Evolutionary conservation across 164 flowering plant genomes (phyloP), one percentile per base, ranked within the genome.

Genomic region (Buxus sempervirens): DNA sequence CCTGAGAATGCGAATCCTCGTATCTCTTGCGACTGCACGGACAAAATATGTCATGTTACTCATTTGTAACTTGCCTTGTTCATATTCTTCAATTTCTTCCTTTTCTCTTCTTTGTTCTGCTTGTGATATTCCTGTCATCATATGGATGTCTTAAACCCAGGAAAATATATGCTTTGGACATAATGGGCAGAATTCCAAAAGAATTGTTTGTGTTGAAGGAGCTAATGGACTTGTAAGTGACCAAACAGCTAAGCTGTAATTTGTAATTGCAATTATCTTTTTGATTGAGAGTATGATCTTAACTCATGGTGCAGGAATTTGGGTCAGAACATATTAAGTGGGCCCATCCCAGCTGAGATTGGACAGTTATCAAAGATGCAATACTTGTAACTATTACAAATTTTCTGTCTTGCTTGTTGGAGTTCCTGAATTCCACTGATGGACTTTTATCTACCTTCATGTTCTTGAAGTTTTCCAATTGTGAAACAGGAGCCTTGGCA

Each of bases 161-260:
- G 76, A 82, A 79, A 72, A 75, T 82, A 53, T 82, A 82, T 72
- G 82, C 85, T 73, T 51, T 79, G 73, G 82, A 82, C 58, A 71
- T 82, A 57, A 42, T 58, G 51, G 84, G 82, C 51, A 77, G 63
- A 72, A 62, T 82, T 13, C 84, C 82, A 28, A 58, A n/a, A 12
- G 82, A 82, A 63, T 69, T 82, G 25, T 82, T 82, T 66, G 38
- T 23, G 64, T 76, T 82, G 5, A 77, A 63, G 58, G 59, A 79
- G 68, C 73, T 82, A 25, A 68, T 68, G 72, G 84, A 81, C 76
- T 73, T 81, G 84, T 81, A 60, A 75, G 82, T 24, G 41, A 73
- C 1, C 16, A 45, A 41, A 45, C 18, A 5, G 51, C 18, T 45
- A 1, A 45, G 51, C 18, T 10, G 51, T 15, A 5, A 45, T 10